Conservation (phyloP, 257 asterid species). For the Nicotiana otophora region DNA sequence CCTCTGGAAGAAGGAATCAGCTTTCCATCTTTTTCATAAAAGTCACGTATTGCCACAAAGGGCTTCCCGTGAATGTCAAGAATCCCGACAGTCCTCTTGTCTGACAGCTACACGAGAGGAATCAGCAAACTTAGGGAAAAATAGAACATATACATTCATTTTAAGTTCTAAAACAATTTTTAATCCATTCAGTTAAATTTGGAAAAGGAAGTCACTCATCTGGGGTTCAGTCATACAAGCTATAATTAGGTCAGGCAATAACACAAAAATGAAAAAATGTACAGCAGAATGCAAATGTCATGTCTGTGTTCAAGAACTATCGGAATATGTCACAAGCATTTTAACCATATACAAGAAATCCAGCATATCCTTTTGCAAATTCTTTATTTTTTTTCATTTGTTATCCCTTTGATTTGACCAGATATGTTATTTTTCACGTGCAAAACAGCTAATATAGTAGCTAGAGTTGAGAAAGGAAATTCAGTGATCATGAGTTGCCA, state of each 20-base stretch:
- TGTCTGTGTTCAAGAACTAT: background rate
- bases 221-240: background rate
- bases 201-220: background rate
- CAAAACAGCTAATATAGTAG: background rate
- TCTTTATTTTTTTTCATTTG: background rate
- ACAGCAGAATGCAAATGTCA: background rate
- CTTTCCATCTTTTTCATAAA: conserved; percentile 38
- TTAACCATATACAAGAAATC: background rate
- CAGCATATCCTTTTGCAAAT: background rate
- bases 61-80: conserved; percentile 29
- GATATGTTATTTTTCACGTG: background rate
- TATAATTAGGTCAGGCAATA: background rate
- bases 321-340: background rate
- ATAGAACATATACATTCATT: background rate
- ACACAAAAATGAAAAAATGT: background rate
- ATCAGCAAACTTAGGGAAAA: conserved; percentile 7
- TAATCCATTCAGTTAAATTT: background rate
- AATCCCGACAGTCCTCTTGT: conserved; percentile 43
- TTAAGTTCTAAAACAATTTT: background rate
- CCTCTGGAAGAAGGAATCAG: conserved; percentile 40
- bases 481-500: background rate
- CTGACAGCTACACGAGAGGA: conserved; percentile 39
- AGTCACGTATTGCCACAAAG: conserved; percentile 54
- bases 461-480: background rate
- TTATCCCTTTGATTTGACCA: background rate